Conservation (phyloP, 305 asterid genomes). For the Fraxinus latifolia region DNA sequence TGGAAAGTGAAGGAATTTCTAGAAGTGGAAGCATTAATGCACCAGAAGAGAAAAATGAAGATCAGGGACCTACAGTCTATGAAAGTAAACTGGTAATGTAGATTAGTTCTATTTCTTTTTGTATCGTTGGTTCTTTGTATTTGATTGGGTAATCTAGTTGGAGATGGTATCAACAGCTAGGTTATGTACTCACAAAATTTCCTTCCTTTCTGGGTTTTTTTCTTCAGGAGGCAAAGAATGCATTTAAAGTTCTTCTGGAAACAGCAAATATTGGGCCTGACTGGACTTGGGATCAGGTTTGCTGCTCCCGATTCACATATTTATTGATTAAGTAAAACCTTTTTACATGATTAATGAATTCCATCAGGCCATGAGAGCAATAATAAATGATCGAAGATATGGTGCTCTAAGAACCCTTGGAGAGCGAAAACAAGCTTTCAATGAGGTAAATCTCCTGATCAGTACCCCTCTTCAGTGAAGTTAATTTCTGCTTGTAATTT, state of each 20-base stretch:
- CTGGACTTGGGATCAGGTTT: constrained; percentile 96
- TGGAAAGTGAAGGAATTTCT: constrained; percentile 36
- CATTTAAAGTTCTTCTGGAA: constrained; percentile 75
- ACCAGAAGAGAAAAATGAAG: constrained; percentile 58
- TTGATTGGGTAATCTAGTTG: constrained; percentile 13
- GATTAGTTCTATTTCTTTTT: constrained; percentile 21
- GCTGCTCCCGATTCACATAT: constrained; percentile 24
- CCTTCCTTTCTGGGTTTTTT: constrained; percentile 4
- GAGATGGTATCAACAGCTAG: constrained; percentile 5
- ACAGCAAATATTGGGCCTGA: constrained; percentile 72
- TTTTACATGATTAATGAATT: constrained; percentile 18
- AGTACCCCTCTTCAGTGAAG: constrained; percentile 23
- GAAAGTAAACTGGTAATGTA: constrained; percentile 75
- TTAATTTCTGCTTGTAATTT: constrained; percentile 26
- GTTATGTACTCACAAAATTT: background rate
- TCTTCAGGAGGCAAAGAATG: constrained; percentile 75
- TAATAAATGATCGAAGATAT: constrained; percentile 79
- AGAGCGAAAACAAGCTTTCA: constrained; percentile 83
- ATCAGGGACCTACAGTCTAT: constrained; percentile 52
- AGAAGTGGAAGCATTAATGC: constrained; percentile 38
- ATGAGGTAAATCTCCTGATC: constrained; percentile 53
- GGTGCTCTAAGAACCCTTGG: constrained; percentile 77
- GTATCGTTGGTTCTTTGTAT: constrained; percentile 2
- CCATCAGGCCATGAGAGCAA: constrained; percentile 79
- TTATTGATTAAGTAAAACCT: constrained; percentile 11